Conservation (phyloP, 2,329 filamentous ascomycete species). For the Biscogniauxia sp. region DNA sequence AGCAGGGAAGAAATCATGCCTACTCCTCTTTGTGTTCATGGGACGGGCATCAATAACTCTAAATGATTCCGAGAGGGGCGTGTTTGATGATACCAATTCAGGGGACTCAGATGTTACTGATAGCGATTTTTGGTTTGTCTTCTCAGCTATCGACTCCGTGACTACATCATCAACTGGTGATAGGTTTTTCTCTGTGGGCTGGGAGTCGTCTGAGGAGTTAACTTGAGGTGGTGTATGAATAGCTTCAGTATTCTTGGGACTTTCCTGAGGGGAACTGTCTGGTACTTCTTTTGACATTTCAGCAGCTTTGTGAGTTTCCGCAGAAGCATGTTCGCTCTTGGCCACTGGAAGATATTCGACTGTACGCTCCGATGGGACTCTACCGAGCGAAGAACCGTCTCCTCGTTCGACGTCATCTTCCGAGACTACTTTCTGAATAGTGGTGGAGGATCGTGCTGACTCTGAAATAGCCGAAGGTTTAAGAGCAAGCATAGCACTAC, state of each 20-base stretch:
- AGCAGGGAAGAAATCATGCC: conserved; percentile 17
- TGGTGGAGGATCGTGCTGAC: not conserved
- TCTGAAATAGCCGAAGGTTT: not conserved
- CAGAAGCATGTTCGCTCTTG: not conserved
- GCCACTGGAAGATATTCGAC: not conserved
- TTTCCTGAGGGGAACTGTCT: not conserved
- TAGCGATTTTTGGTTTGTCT: conserved; percentile 1
- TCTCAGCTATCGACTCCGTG: not conserved
- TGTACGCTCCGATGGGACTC: no score
- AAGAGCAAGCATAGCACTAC: conserved; percentile 2
- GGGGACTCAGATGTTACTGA: conserved; percentile 9
- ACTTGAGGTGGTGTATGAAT: not conserved
- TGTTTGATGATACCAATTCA: conserved; percentile 11
- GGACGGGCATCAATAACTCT: conserved; percentile 14
- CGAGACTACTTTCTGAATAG: no score
- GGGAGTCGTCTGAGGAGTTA: not conserved
- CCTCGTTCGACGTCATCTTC: no score
- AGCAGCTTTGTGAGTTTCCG: not conserved
- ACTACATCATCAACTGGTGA: not conserved
- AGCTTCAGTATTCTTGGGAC: not conserved
- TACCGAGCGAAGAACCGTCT: no score
- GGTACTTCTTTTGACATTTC: not conserved
- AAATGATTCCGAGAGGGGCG: conserved; percentile 20
- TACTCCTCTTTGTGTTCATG: conserved; percentile 22
- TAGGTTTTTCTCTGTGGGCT: not conserved